These are phyloP conservation scores for Ottelia alismoides DNA, from an alignment of 106 monocot species.

Conservation along the genomic window DNA sequence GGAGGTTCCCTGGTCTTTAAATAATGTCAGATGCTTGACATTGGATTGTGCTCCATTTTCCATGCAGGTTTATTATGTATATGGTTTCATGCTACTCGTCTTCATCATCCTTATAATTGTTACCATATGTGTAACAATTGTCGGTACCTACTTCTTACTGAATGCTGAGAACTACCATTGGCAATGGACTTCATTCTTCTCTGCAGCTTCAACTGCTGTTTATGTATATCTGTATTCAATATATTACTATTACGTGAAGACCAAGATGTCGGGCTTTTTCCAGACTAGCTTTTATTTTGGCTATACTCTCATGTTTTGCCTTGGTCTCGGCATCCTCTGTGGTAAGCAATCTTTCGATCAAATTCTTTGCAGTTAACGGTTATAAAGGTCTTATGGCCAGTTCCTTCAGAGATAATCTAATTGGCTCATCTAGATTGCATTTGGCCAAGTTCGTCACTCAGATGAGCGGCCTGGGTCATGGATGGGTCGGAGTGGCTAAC, in stretches of 20 bases:
- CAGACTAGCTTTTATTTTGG: slow-evolving; percentile 62
- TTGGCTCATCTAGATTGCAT: too few species aligned
- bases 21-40: too few species aligned
- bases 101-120: slow-evolving; percentile 39
- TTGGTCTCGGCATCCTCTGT: slow-evolving; percentile 42
- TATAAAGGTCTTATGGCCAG: too few species aligned
- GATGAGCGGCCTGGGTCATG: too few species aligned
- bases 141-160: slow-evolving; percentile 43
- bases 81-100: slow-evolving; percentile 40
- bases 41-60: too few species aligned
- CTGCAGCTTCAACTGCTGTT: slow-evolving; percentile 30
- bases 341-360: slow-evolving; percentile 12
- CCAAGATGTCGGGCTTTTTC: slow-evolving; percentile 58
- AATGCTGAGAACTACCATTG: slow-evolving; percentile 54
- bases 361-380: neutral
- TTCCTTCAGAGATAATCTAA: too few species aligned
- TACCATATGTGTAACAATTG: slow-evolving; percentile 38
- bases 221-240: slow-evolving; percentile 58
- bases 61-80: slow-evolving; percentile 31
- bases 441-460: too few species aligned
- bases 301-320: slow-evolving; percentile 50
- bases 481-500: too few species aligned
- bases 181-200: slow-evolving; percentile 49
- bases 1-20: too few species aligned
- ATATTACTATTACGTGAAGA: slow-evolving; percentile 49